phyloP scores from a whole-genome alignment of 441 rosid species.

The Adansonia gregorii region DNA sequence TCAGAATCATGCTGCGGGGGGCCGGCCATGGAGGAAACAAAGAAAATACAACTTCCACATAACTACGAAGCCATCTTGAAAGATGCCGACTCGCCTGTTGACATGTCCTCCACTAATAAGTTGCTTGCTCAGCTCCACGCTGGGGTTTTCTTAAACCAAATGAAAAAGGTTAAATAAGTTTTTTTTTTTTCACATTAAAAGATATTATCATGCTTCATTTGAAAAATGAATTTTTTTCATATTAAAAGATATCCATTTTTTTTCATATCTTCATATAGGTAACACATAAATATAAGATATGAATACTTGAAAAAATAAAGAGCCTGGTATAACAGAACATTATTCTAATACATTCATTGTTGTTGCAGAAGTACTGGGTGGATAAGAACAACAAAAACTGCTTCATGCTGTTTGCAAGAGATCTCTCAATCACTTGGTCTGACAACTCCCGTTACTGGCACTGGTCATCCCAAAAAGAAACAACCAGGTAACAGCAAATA shows the following conservation, averaged over 20 bases:
- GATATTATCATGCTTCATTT: background rate
- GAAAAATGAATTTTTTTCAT: too few relatives aligned
- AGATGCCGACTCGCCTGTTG: conserved; percentile 43
- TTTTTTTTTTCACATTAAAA: background rate
- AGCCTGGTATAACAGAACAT: background rate
- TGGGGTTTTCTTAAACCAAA: conserved; percentile 52
- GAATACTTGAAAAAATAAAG: too few relatives aligned
- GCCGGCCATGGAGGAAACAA: background rate
- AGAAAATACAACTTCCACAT: conserved; percentile 35
- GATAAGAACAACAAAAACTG: conserved; percentile 57
- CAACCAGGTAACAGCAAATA: conserved; percentile 41
- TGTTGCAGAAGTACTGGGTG: conserved; percentile 60
- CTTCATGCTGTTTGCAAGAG: conserved; percentile 66
- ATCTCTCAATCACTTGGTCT: conserved; percentile 60
- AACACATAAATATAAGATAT: background rate
- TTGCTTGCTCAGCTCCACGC: conserved; percentile 38
- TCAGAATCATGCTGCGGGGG: background rate
- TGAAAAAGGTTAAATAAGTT: conserved; percentile 35
- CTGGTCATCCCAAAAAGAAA: conserved; percentile 48
- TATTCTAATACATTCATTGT: background rate
- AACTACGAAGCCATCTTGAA: conserved; percentile 43
- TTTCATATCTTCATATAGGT: too few relatives aligned
- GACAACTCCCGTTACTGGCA: conserved; percentile 53
- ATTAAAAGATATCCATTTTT: too few relatives aligned
- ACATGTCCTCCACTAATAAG: conserved; percentile 37